Percentiles rank a stretch among this genome's conserved stretches.
Evolutionary conservation across 1,284 basidiomycete species (phyloP).

Genomic region (Leccinum brunneo-olivaceum): DNA sequence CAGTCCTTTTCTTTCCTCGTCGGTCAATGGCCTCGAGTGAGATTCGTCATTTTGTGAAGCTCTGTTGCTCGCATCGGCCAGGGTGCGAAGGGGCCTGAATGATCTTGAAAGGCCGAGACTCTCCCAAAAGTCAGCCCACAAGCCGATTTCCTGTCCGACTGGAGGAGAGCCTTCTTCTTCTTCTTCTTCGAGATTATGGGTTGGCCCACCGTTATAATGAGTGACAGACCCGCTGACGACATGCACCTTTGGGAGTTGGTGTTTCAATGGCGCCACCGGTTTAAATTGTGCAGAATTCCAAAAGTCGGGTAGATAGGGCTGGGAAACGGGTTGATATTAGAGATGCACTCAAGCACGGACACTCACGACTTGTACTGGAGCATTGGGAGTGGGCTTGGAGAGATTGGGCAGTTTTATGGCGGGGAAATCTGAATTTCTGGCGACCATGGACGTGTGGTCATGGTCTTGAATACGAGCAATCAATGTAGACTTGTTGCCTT

Average conservation of each 20-base stretch:
- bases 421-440: constrained; percentile 31
- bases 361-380: constrained; percentile 57
- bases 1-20: constrained; percentile 47
- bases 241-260: constrained; percentile 55
- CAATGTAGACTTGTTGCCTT: constrained; percentile 54
- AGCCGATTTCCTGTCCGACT: constrained; percentile 11
- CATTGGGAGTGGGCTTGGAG: constrained; percentile 36
- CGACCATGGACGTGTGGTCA: constrained; percentile 30
- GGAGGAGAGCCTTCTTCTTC: constrained; percentile 13
- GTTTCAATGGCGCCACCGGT: constrained; percentile 25
- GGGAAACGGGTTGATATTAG: constrained; percentile 8
- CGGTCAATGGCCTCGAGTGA: constrained; percentile 38
- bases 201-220: constrained; percentile 59
- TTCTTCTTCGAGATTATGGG: constrained; percentile 45
- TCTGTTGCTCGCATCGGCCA: constrained; percentile 7
- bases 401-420: constrained; percentile 54
- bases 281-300: constrained; percentile 54
- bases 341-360: not conserved
- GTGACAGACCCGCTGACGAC: constrained; percentile 65
- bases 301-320: constrained; percentile 72
- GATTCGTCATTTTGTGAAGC: constrained; percentile 10
- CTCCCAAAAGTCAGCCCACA: constrained; percentile 33
- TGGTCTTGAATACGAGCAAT: constrained; percentile 49
- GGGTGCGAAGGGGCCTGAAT: constrained; percentile 15
- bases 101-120: constrained; percentile 34